phyloP scores from a whole-genome alignment of 345 rosid genomes.

The Brassica rapa region DNA sequence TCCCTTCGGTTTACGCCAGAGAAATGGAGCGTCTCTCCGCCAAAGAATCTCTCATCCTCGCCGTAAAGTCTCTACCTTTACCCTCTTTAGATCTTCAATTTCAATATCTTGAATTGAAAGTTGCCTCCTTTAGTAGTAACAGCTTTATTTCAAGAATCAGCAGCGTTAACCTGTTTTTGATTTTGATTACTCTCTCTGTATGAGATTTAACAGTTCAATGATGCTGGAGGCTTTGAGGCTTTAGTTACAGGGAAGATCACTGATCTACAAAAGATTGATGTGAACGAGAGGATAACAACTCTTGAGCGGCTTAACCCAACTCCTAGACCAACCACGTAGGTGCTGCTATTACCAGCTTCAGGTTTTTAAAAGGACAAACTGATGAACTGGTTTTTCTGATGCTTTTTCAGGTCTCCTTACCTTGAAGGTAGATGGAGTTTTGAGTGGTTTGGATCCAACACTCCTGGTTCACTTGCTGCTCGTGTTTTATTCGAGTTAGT shows the following conservation, averaged over 20 bases:
- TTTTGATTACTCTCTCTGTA: not conserved
- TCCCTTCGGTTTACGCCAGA: constrained; percentile 80
- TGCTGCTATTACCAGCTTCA: constrained; percentile 27
- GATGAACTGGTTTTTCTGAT: constrained; percentile 51
- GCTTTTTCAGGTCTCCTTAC: constrained; percentile 86
- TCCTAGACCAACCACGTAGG: constrained; percentile 94
- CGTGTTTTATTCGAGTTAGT: constrained; percentile 68
- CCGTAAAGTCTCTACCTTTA: constrained; percentile 48
- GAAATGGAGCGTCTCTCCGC: constrained; percentile 98
- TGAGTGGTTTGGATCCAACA: constrained; percentile 89
- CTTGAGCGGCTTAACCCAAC: constrained; percentile 92
- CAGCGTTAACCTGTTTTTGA: not conserved
- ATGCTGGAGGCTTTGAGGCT: constrained; percentile 89
- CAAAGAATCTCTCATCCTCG: constrained; percentile 90
- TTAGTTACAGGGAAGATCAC: constrained; percentile 69
- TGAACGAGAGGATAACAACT: constrained; percentile 75
- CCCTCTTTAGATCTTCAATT: not conserved
- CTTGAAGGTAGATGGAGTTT: constrained; percentile 93
- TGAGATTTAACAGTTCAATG: constrained; percentile 59
- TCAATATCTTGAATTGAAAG: not conserved
- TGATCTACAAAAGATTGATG: constrained; percentile 79
- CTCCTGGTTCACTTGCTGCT: constrained; percentile 70
- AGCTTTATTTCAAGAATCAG: not conserved
- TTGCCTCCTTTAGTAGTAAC: not conserved
- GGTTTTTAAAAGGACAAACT: not conserved